These are phyloP conservation scores for Agapanthus africanus DNA, from an alignment of 106 monocot species.

Conservation along the genomic window DNA sequence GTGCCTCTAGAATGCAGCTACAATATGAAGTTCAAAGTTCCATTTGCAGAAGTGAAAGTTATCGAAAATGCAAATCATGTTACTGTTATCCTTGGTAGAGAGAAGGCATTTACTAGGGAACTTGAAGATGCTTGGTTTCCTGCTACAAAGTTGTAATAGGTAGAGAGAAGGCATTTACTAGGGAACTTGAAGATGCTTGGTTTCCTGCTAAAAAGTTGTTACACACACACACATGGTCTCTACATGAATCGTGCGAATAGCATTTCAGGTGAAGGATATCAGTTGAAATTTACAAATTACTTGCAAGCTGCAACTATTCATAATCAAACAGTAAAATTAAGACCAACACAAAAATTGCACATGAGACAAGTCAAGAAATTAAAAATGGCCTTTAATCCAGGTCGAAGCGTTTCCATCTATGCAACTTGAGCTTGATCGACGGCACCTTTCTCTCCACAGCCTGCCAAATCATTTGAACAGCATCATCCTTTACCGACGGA, in stretches of 20 bases:
- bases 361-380: too few relatives aligned
- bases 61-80: slow-evolving; percentile 38
- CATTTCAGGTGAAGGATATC: too few relatives aligned
- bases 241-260: too few relatives aligned
- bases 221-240: too few relatives aligned
- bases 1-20: slow-evolving; percentile 59
- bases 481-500: slow-evolving; percentile 35
- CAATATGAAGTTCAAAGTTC: slow-evolving; percentile 39
- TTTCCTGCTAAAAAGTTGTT: slow-evolving; percentile 2
- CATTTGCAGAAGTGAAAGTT: slow-evolving; percentile 35
- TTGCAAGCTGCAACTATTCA: too few relatives aligned
- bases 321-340: too few relatives aligned
- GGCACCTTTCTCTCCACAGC: slow-evolving; percentile 40
- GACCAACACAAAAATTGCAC: too few relatives aligned
- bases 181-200: slow-evolving; percentile 19
- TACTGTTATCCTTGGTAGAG: slow-evolving; percentile 44
- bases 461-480: slow-evolving; percentile 48
- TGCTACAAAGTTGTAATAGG: slow-evolving; percentile 18
- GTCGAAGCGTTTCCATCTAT: slow-evolving; percentile 22
- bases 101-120: slow-evolving; percentile 41
- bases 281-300: too few relatives aligned
- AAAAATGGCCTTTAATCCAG: too few relatives aligned
- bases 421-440: slow-evolving; percentile 18
- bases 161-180: slow-evolving; percentile 47
- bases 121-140: slow-evolving; percentile 14